Evolutionary conservation across 1,284 basidiomycete species (phyloP), one percentile per base, ranked within the genome.

Genomic region (Ganoderma boninense): DNA sequence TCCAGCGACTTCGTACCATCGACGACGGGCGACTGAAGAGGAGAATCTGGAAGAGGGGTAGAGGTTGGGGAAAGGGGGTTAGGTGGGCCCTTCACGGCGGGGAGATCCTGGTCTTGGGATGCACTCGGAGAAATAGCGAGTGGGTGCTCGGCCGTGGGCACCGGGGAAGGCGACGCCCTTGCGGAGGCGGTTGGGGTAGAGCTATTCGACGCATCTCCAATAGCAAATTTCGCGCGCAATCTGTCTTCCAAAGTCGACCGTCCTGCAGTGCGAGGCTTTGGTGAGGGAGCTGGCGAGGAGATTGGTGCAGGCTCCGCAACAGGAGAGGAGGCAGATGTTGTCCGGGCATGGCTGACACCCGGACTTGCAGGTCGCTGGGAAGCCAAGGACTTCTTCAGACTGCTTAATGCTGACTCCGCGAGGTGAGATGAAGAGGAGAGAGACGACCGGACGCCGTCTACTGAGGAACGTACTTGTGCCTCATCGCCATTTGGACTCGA

Each of bases 181-280:
- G 82, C 78, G 42, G 87, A 85, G 2, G 76, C 71, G 26, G 79
- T 77, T 16, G 88, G 84, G 1, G 88, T 84, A 43, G 83, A 82
- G n/a, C 81, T 73, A 70, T 78, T 82, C 2, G 89, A 87, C 16
- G 83, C 81, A 14, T 93, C 92, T 35, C 86, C 87, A 64, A 85
- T 84, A 56, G 86, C 83, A 74, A 91, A 87, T 40, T 89, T 88
- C 43, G 85, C 85, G 35, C 90, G 87, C 18, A 95, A 81, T 61
- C 93, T 86, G 67, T 95, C 93, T 79, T 95, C 93, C 0, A 94
- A 83, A 13, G 87, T 90, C 5, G 78, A 70, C 43, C 79, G 74
- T 16, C 74, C 71, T 32, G 76, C 67, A n/a, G 76, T 59, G 38
- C 73, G 73, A 46, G 70, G 70, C 49, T 68, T 74, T 3, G 69